Evolutionary conservation across 805 yeast genomes (phyloP).

Genomic region (Yarrowia phangngaensis): DNA sequence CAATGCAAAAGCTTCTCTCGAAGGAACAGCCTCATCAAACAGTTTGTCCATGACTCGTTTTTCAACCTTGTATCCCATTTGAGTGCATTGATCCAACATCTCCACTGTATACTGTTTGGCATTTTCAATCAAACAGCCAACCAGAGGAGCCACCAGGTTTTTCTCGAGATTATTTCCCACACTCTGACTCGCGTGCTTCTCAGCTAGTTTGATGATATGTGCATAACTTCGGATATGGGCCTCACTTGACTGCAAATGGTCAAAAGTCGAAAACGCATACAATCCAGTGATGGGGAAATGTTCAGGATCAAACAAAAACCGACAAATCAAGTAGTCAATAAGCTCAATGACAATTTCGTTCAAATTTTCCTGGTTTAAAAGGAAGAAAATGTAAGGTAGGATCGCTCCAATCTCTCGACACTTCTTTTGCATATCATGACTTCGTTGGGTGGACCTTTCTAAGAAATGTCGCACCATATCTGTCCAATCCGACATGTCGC

Average conservation of each 20-base stretch:
- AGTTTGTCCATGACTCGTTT: conserved; percentile 14
- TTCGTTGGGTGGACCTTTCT: conserved; percentile 5
- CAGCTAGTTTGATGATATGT: conserved; percentile 4
- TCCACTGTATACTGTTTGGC: conserved; percentile 20
- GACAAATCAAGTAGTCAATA: conserved; percentile 7
- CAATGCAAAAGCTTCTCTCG: conserved; percentile 14
- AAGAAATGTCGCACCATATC: conserved; percentile 3
- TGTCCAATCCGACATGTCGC: conserved; percentile 7
- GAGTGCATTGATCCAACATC: conserved; percentile 15
- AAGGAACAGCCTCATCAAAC: conserved; percentile 7
- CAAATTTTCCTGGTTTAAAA: not conserved
- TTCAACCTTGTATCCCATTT: conserved; percentile 22
- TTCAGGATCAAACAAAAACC: conserved; percentile 18
- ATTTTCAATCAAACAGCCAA: conserved; percentile 4
- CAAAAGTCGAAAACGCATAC: conserved; percentile 16
- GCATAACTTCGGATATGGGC: conserved; percentile 5
- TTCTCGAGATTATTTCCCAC: conserved; percentile 7
- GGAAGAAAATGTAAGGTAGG: conserved; percentile 13
- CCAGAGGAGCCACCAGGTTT: conserved; percentile 14
- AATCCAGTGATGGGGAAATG: conserved; percentile 20
- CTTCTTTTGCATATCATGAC: conserved; percentile 22
- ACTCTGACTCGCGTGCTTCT: conserved; percentile 2
- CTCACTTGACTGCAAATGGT: conserved; percentile 1
- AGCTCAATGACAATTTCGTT: conserved; percentile 4
- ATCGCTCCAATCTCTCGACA: conserved; percentile 18